These are phyloP conservation scores for Fraxinus albicans DNA, from an alignment of 305 asterid species.

Conservation along the genomic window DNA sequence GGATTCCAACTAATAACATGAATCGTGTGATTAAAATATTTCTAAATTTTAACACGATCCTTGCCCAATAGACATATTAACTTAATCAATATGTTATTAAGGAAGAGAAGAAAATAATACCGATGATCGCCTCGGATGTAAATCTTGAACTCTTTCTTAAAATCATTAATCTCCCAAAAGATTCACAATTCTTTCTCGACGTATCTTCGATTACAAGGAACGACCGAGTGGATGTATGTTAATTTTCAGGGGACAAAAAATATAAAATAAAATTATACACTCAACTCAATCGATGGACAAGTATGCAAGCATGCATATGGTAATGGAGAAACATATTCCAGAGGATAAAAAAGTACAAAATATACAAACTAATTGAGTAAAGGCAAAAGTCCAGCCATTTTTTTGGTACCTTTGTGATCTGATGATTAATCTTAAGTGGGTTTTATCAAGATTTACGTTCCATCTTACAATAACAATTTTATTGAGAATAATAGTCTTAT, in stretches of 20 bases:
- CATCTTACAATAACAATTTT: neutral
- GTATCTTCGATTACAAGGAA: no score
- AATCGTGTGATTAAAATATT: no score
- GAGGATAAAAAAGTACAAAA: neutral
- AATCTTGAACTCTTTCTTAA: no score
- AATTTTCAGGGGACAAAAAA: neutral
- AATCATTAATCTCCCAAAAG: no score
- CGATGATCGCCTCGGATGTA: no score
- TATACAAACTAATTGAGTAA: neutral
- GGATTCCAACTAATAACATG: no score
- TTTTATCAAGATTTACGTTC: neutral
- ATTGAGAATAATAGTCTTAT: no score
- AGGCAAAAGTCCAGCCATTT: neutral
- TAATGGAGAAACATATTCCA: neutral
- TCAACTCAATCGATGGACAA: neutral
- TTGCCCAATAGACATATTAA: no score
- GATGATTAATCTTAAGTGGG: neutral
- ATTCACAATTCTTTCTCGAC: no score
- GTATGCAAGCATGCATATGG: neutral
- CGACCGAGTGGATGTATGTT: neutral
- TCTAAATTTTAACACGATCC: no score
- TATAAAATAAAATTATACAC: neutral
- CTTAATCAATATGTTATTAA: no score
- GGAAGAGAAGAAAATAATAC: no score
- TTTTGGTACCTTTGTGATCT: neutral